A percentile compares a stretch with the other conserved stretches of the same genome.
Conservation (phyloP, 106 monocot genomes). For the Alisma plantagoaquatica region DNA sequence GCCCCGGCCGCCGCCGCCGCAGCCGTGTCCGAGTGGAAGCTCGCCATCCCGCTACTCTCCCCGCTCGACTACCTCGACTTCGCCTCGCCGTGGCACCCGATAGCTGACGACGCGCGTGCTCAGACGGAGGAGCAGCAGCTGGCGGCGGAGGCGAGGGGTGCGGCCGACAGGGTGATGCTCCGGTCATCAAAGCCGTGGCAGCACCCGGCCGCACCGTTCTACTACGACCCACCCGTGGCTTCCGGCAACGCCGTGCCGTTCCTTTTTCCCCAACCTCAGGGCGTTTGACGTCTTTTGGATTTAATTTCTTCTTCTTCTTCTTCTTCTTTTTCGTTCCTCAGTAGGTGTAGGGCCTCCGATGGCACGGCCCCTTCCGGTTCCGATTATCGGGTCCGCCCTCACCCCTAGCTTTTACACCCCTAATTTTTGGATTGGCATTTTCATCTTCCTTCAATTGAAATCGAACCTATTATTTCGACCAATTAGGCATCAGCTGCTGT, state of each 20-base stretch:
- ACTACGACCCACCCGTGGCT: slow-evolving; percentile 26
- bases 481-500: too few species aligned
- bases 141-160: not conserved
- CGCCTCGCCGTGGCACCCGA: slow-evolving; percentile 1
- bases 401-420: too few species aligned
- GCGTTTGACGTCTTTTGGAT: too few species aligned
- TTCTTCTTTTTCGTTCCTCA: too few species aligned
- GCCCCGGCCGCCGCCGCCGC: slow-evolving; percentile 5
- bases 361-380: too few species aligned
- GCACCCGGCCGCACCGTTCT: slow-evolving; percentile 37
- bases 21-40: slow-evolving; percentile 26
- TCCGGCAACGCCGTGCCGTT: slow-evolving; percentile 12
- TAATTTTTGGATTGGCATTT: too few species aligned
- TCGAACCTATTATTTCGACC: too few species aligned
- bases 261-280: slow-evolving; percentile 13
- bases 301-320: too few species aligned
- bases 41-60: slow-evolving; percentile 34
- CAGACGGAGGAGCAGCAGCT: not conserved
- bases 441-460: too few species aligned
- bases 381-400: too few species aligned
- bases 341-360: too few species aligned
- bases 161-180: not conserved
- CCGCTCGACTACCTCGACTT: slow-evolving; percentile 24
- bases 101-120: not conserved
- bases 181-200: slow-evolving; percentile 11